phyloP scores from a whole-genome alignment of 2,329 filamentous ascomycete species.

The Fusarium sp. region DNA sequence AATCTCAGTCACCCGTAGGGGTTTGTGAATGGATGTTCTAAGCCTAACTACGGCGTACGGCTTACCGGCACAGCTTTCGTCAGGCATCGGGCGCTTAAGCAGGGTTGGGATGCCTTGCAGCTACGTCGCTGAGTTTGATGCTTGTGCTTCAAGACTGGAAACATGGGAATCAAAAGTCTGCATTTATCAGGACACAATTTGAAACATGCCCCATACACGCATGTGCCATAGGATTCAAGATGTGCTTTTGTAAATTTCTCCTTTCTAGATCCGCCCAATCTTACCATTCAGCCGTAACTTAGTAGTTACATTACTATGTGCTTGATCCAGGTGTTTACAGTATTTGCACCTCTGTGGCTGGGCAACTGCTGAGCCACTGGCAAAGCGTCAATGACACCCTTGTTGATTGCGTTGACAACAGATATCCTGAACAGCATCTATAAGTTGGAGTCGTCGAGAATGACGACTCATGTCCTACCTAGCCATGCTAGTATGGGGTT shows the following conservation, averaged over 20 bases:
- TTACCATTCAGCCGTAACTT: background rate
- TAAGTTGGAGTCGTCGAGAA: background rate
- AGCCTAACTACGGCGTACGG: constrained; percentile 18
- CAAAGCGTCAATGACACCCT: constrained; percentile 33
- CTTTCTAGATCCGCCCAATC: background rate
- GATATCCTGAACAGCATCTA: background rate
- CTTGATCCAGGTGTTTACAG: constrained; percentile 1
- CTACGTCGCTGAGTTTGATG: constrained; percentile 3
- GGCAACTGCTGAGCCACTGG: constrained; percentile 37
- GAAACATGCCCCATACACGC: constrained; percentile 22
- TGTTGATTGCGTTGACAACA: constrained; percentile 23
- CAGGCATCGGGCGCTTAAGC: constrained; percentile 26
- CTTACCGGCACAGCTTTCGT: constrained; percentile 27
- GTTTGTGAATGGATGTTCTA: background rate
- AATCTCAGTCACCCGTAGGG: background rate
- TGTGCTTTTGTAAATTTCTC: background rate
- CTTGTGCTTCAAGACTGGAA: background rate
- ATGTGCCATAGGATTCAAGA: background rate
- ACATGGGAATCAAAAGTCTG: background rate
- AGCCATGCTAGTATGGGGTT: background rate
- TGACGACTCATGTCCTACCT: background rate
- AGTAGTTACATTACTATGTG: background rate
- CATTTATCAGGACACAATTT: constrained; percentile 7
- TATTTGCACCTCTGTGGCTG: background rate
- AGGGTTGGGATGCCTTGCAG: constrained; percentile 9